Conservation (phyloP, 2,329 filamentous ascomycete species). For the Tothia fuscella region DNA sequence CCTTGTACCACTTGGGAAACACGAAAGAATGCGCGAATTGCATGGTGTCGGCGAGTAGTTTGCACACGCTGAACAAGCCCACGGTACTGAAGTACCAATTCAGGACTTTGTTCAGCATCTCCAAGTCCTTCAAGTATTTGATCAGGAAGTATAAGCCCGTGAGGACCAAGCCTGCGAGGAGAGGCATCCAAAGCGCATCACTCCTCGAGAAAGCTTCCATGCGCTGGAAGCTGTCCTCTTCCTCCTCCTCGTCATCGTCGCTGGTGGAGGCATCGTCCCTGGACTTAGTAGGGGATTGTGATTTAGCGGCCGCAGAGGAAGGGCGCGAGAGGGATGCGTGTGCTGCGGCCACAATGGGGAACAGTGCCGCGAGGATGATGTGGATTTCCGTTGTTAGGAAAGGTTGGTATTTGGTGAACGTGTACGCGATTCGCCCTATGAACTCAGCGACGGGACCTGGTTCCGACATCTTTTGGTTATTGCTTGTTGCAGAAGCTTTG, state of each 20-base stretch:
- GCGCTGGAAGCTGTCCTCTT: constrained; percentile 41
- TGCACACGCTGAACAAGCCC: constrained; percentile 64
- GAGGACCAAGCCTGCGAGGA: constrained; percentile 62
- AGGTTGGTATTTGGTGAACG: constrained; percentile 29
- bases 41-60: constrained; percentile 60
- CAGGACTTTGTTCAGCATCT: constrained; percentile 69
- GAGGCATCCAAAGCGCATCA: constrained; percentile 75
- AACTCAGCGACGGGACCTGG: constrained; percentile 19
- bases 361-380: constrained; percentile 56
- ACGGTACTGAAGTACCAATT: constrained; percentile 73
- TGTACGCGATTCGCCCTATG: constrained; percentile 30
- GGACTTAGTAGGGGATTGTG: constrained; percentile 34
- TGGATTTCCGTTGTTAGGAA: constrained; percentile 46
- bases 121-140: constrained; percentile 74
- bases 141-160: constrained; percentile 76
- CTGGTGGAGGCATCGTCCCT: constrained; percentile 35
- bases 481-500: no score
- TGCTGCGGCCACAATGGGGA: constrained; percentile 73
- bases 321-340: constrained; percentile 79
- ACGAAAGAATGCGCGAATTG: constrained; percentile 24
- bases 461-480: constrained; percentile 6
- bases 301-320: constrained; percentile 58
- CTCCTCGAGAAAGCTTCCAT: constrained; percentile 60
- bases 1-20: constrained; percentile 39
- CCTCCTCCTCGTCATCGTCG: constrained; percentile 38